Evolutionary conservation across 768 basidiomycete species (phyloP), one percentile per base, ranked within the genome.

Genomic region (Gloeostereum incarnatum): DNA sequence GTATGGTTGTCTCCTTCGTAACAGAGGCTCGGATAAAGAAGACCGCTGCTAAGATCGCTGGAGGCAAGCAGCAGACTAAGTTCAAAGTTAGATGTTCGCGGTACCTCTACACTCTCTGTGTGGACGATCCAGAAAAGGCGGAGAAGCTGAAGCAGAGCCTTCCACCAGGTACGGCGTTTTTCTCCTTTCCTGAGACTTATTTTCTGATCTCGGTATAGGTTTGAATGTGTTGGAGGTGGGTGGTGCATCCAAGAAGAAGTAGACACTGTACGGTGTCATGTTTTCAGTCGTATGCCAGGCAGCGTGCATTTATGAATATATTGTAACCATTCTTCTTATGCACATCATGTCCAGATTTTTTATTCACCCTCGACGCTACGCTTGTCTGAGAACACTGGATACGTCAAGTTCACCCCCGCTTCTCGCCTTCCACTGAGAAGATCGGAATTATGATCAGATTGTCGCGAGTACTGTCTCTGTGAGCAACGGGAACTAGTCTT

Each of bases 11-110:
- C 29, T 16, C 44, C 14, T 40, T 29, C 19, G 24, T 35, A 36
- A 18, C 62, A 97, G 94, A 90, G 74, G 91, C 88, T 43, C 88
- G 91, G 65, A 96, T 98, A 78, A 98, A 97, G 73, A 96, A 93
- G 73, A 83, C 82, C 45, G 70, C 75, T 42, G 66, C 84, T 26
- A 77, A 72, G 60, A 62, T 69, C 21, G 59, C 78, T 23, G 72
- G 73, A 35, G 82, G 77, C 52, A 89, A 89, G 68, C 69, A 71
- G 24, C 72, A 78, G 65, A 94, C 87, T 58, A 99, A 98, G 70
- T 97, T 98, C 81, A 99, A 99, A 77, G 79, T 99, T 58, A 78
- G 96, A 60, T 97, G 93, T 71, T 84, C 87, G 44, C 76, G 87
- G 60, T 92, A 92, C 64, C 81, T 93, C 45, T 99, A 99, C 81